Base-by-base conservation (phyloP, 129 eudicot species). In the Rutidosis leptorrhynchoides region DNA sequence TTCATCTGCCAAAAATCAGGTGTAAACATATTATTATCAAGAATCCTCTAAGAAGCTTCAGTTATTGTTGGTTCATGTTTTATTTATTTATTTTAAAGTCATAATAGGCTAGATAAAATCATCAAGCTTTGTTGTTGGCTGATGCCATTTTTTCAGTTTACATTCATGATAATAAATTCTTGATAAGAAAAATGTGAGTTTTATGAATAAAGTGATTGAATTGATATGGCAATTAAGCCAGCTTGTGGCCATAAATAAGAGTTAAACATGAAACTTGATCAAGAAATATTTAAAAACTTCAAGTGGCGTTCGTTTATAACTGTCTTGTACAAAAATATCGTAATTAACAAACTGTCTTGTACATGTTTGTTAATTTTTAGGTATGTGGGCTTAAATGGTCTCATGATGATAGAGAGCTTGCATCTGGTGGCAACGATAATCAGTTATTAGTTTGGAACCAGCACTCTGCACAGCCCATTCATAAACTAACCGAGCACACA, bases 331-430 rank as follows among this genome's bases (percentile, higher is more conserved):
- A 25, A 58, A 5, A 58, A 4, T 21, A 9, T 3, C 5, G 6
- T 53, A 1, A 53, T 14, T 58, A 27, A n/a, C n/a, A n/a, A n/a
- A n/a, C n/a, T n/a, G n/a, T 56, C 62, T 2, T 6, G 5, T 12
- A 4, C 32, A 26, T 60, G 9, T 45, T 29, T 42, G 6, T 40
- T 49, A 6, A n/a, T n/a, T 14, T 49, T 70, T 73, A 92, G 98
- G 99, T 93, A 8, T 93, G 99, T 64, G 99, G 99, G 53, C 83
- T 93, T 19, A 93, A 93, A 78, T 93, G 99, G 99, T 93, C 99
- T 62, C 99, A 93, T 71, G 99, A 93, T 77, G 99, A 93, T 69
- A 80, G 99, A 61, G 99, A 93, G 70, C 93, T 93, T 60, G 99
- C 99, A 35, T 93, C 99, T 0, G 99, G 99, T 62, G 99, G 99